phyloP scores from a whole-genome alignment of 1,284 basidiomycete genomes.

The Rhodotorula sp. region DNA sequence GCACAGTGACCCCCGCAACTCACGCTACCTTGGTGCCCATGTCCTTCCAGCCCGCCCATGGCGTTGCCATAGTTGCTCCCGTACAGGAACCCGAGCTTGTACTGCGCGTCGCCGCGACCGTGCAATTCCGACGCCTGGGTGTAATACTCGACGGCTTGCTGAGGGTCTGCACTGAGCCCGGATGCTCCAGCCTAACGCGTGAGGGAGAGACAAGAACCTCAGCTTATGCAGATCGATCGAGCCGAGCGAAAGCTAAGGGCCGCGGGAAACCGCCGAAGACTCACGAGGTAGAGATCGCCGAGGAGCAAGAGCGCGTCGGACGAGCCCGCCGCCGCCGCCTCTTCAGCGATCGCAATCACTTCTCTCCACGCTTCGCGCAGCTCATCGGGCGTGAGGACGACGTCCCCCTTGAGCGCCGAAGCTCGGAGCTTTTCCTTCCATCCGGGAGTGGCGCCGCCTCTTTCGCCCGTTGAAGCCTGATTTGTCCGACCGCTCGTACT shows the following conservation, averaged over 20 bases:
- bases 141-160: constrained; percentile 44
- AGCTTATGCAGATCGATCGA: not conserved
- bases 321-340: constrained; percentile 75
- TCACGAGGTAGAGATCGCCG: constrained; percentile 68
- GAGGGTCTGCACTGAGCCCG: constrained; percentile 45
- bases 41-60: constrained; percentile 57
- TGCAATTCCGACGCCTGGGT: constrained; percentile 62
- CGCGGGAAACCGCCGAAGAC: constrained; percentile 42
- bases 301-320: constrained; percentile 69
- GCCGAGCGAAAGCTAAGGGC: not conserved
- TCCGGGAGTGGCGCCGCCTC: not conserved
- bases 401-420: not conserved
- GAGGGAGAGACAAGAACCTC: not conserved
- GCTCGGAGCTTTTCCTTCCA: constrained; percentile 15
- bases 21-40: constrained; percentile 56
- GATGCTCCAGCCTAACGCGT: constrained; percentile 45
- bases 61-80: constrained; percentile 57
- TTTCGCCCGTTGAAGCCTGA: not conserved
- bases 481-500: no score
- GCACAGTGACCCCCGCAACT: constrained; percentile 47
- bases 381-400: constrained; percentile 21
- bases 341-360: constrained; percentile 50
- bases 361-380: constrained; percentile 28
- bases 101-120: constrained; percentile 78
- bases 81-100: constrained; percentile 79